These are phyloP conservation scores for Ophiobolus disseminans DNA, from an alignment of 2,329 filamentous ascomycete species.

Conservation along the genomic window DNA sequence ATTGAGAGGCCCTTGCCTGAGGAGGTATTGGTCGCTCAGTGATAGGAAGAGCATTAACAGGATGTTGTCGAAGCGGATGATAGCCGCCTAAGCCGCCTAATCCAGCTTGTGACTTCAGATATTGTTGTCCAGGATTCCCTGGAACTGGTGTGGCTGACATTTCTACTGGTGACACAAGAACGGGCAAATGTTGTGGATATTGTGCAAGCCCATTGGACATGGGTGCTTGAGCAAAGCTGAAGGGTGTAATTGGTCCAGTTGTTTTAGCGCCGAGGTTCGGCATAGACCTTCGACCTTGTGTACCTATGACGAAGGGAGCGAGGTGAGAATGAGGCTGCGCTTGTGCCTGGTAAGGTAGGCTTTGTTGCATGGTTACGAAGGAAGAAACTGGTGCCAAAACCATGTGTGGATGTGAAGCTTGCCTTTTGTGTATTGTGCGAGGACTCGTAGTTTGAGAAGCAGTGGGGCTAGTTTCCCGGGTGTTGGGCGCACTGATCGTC, in stretches of 20 bases:
- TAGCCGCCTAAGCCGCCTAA: conserved; percentile 5
- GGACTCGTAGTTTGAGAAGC: neutral
- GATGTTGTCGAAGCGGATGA: neutral
- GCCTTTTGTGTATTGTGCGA: no score
- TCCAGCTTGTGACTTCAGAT: conserved; percentile 14
- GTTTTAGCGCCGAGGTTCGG: neutral
- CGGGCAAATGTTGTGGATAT: neutral
- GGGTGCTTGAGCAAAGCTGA: conserved; percentile 4
- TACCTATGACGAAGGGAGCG: neutral
- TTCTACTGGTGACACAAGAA: neutral
- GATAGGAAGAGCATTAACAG: neutral
- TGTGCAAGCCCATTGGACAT: neutral
- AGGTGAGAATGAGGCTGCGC: neutral
- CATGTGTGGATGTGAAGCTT: no score
- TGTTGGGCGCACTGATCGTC: conserved; percentile 9
- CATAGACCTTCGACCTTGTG: conserved; percentile 4
- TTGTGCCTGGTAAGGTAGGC: neutral
- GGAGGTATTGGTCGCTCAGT: conserved; percentile 2
- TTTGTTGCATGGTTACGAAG: neutral
- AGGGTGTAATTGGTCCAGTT: neutral
- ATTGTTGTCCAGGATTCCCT: conserved; percentile 1
- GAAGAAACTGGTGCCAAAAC: no score
- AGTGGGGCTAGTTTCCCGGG: neutral
- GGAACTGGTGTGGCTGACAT: neutral
- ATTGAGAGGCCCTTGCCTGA: neutral